Evolutionary conservation across 1,284 basidiomycete species (phyloP), one percentile per base, ranked within the genome.

Genomic region (Cryptococcus wingfieldii): DNA sequence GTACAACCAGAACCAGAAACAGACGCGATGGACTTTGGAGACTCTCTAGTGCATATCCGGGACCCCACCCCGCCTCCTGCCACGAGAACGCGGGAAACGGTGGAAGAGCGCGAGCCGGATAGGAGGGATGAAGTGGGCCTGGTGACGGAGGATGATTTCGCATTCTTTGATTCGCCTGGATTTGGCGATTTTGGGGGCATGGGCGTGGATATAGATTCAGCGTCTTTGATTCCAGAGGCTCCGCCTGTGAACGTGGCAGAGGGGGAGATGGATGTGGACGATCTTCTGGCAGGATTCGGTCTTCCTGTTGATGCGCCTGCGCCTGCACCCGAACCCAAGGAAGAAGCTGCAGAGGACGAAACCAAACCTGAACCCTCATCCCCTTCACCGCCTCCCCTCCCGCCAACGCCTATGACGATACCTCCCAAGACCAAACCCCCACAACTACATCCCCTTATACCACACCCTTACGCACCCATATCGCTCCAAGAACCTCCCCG

Each of bases 61-160:
- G 19, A 25, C 27, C 16, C 41, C n/a, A 42, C n/a, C 14, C 42
- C 42, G 31, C 31, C 6, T 34, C 6, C 31, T 8, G 31, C 31
- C 10, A 34, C 5, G 31, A 34, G 31, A 10, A 10, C 31, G 31
- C 31, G 31, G 31, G 31, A 34, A 6, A 6, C 31, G 10, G 31
- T 10, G 31, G 31, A 34, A 34, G 31, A 34, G 31, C 31, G 10
- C 7, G 42, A 44, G 9, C 18, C 12, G 2, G 42, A 25, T 44
- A 25, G 42, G 42, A 44, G 25, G 18, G 48, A 16, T 8, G 48
- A 39, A 19, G 31, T 50, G 10, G 38, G 31, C 10, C 18, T 63
- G 34, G 55, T 75, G 44, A 75, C 73, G 5, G 73, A 74, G 51
- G 73, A 74, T 56, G 73, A 75, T 53, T 75, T 75, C 57, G 67